Conservation (phyloP, 208 protist species). For the Crithidia brevicula region DNA sequence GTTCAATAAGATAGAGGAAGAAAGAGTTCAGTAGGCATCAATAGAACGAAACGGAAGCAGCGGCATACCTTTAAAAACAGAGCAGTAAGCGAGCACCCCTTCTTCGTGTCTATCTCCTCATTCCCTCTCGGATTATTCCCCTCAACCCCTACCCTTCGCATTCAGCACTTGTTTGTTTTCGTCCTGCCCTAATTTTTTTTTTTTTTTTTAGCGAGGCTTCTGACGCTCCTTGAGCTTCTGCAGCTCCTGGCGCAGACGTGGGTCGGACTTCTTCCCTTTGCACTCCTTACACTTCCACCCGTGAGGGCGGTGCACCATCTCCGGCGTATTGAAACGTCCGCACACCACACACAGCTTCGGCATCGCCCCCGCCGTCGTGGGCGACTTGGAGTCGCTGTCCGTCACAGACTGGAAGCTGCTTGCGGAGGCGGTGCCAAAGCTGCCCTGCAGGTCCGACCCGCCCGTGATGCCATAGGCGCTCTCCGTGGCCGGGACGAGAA, state of each 20-base stretch:
- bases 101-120: too few relatives aligned
- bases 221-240: slow-evolving; percentile 37
- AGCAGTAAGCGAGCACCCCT: too few relatives aligned
- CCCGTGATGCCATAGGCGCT: slow-evolving; percentile 25
- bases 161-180: neutral
- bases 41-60: too few relatives aligned
- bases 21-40: too few relatives aligned
- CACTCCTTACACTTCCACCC: slow-evolving; percentile 90
- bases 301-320: slow-evolving; percentile 68
- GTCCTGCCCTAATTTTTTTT: slow-evolving; percentile 3
- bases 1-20: too few relatives aligned
- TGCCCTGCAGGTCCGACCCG: slow-evolving; percentile 34
- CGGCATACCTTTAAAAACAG: too few relatives aligned
- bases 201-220: slow-evolving; percentile 5
- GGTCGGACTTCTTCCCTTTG: slow-evolving; percentile 80
- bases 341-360: slow-evolving; percentile 87
- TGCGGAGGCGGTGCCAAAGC: slow-evolving; percentile 44
- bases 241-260: slow-evolving; percentile 60
- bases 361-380: slow-evolving; percentile 14
- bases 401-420: slow-evolving; percentile 41
- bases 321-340: slow-evolving; percentile 77
- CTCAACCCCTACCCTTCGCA: too few relatives aligned
- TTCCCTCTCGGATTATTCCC: too few relatives aligned
- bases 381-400: slow-evolving; percentile 28
- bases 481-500: slow-evolving; percentile 64